Evolutionary conservation across 1,284 basidiomycete species (phyloP).

Genomic region (Ceratobasidium sp.): DNA sequence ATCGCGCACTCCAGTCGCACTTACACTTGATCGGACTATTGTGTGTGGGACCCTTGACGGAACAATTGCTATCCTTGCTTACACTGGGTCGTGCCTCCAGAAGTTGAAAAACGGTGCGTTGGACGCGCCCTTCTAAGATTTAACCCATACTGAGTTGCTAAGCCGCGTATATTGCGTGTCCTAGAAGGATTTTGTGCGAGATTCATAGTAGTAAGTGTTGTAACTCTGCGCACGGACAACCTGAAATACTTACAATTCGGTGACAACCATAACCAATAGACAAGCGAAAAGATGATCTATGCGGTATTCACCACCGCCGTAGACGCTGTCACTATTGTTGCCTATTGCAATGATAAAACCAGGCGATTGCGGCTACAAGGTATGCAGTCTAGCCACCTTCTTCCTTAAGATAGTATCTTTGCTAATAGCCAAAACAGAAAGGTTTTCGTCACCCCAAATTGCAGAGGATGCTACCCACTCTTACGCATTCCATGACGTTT

Average conservation of each 20-base stretch:
- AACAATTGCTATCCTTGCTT: neutral
- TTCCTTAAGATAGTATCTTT: neutral
- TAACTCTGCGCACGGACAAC: too few relatives aligned
- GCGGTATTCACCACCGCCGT: neutral
- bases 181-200: neutral
- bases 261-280: neutral
- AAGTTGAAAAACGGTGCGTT: neutral
- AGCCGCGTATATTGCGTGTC: too few relatives aligned
- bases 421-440: too few relatives aligned
- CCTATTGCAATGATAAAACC: neutral
- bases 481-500: too few relatives aligned
- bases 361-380: neutral
- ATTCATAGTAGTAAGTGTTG: too few relatives aligned
- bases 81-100: neutral
- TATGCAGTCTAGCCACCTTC: too few relatives aligned
- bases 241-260: too few relatives aligned
- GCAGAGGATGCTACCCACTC: too few relatives aligned
- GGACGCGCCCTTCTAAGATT: too few relatives aligned
- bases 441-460: too few relatives aligned
- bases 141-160: too few relatives aligned
- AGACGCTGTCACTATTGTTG: neutral
- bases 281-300: neutral
- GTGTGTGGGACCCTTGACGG: neutral
- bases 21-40: neutral
- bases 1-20: neutral